Evolutionary conservation across 345 rosid genomes (phyloP), one percentile per base, ranked within the genome.

Genomic region (Anastatica hierochuntica): DNA sequence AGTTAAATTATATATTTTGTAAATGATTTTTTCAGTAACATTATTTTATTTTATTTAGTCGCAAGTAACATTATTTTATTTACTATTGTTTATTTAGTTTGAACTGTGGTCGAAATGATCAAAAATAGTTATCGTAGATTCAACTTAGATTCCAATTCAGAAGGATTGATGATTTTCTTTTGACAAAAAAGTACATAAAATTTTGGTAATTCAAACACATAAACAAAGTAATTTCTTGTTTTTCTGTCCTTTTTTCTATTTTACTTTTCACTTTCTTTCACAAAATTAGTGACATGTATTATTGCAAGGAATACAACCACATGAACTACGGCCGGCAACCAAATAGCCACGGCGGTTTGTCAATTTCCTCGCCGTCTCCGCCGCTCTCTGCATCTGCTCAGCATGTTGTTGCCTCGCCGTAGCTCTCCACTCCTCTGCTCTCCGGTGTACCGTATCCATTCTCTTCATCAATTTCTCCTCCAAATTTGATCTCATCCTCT

Each of bases 401-500:
- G 58, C 16, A 38, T 90, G 98, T 37, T 84, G 85, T 11, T 76
- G 72, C 45, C 59, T 66, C 2, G 95, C 92, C 17, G 78, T 72
- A 12, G 76, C 74, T 70, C 88, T 73, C 96, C 83, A 80, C 30
- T 90, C 96, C 67, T 86, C 87, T 0, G 96, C 95, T 63, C 72
- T 82, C 60, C 79, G 63, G 23, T 79, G 87, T 37, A 84, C 98
- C 14, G 42, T 24, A 8, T 78, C 74, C 92, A 84, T 87, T 60
- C 92, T 80, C 72, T 76, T 87, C 98, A 90, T 84, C 62, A 87
- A 24, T 70, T 90, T 84, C 65, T 87, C 92, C 53, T 90, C 98
- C 3, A 82, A 49, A 57, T 75, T 79, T 19, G 98, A 80, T 68
- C 90, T 87, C 98, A 87, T 84, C 73, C 72, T 87, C 20, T 84